Conservation (phyloP, 805 yeast species). For the Pichia membranifaciens region DNA sequence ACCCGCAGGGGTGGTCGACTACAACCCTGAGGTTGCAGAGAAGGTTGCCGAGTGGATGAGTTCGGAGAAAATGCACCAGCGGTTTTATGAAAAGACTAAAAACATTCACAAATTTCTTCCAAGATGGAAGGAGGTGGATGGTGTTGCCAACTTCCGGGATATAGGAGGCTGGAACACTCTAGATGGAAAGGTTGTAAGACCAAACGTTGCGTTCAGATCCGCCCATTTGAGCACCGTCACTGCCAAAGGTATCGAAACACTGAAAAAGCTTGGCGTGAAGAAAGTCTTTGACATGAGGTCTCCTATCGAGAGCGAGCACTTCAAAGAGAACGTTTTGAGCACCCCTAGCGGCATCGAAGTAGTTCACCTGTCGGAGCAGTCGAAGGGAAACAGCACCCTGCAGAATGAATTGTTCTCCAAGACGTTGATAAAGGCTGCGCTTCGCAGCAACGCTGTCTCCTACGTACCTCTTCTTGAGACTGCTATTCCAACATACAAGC, state of each 20-base stretch:
- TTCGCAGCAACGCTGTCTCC: background rate
- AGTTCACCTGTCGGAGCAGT: background rate
- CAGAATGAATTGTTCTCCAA: background rate
- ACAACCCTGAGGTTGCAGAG: constrained; percentile 47
- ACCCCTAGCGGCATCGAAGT: background rate
- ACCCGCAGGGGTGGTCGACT: constrained; percentile 42
- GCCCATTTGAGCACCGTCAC: constrained; percentile 56
- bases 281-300: constrained; percentile 67
- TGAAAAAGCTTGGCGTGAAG: constrained; percentile 42
- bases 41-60: constrained; percentile 43
- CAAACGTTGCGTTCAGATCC: constrained; percentile 54
- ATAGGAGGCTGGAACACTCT: constrained; percentile 67
- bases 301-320: constrained; percentile 39
- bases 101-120: constrained; percentile 35
- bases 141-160: constrained; percentile 70
- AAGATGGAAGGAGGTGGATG: constrained; percentile 61
- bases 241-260: constrained; percentile 37
- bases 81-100: constrained; percentile 41
- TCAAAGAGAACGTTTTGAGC: background rate
- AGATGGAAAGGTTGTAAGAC: constrained; percentile 39
- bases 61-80: constrained; percentile 36
- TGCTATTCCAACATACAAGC: constrained; percentile 44
- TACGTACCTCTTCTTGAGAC: constrained; percentile 43
- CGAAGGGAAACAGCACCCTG: background rate
- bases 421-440: background rate